Base-by-base conservation (phyloP, 352 stramenopile genomes). In the Phytophthora pluvialis region DNA sequence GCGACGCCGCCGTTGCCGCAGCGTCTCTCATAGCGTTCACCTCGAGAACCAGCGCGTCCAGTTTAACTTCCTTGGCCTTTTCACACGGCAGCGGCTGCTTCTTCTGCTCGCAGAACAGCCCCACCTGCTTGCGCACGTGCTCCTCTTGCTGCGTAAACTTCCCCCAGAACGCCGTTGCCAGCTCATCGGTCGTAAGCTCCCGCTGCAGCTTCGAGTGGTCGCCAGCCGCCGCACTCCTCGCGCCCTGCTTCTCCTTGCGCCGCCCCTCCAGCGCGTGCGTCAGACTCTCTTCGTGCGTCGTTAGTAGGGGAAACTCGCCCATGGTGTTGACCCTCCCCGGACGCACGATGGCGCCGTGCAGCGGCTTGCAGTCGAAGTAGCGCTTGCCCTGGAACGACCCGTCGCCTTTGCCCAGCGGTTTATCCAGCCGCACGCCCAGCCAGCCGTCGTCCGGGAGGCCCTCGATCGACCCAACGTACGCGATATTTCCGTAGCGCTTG, bases 341-440 rank as follows among this genome's bases (percentile, higher is more conserved):
- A 0, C 83, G 77, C 18, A 91, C 82, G 50, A 94, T 91, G 29
- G 83, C 75, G 33, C 85, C 83, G 46, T 92, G 84, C 16, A 90
- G 58, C 5, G 72, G 71, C 11, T 64, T 39, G 36, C 73, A 88
- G 11, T 83, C 72, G 58, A 95, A 95, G 70, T 92, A 91, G n/a
- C 74, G 73, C 36, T 33, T 62, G 48, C 76, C 78, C 11, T 85
- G 59, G 52, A 75, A 64, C 16, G 72, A 66, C 12, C 87, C 85
- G 66, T 95, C 85, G 58, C 89, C 83, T 67, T 88, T 92, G 38
- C 87, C 87, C 28, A 91, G 67, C 29, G 87, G 77, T 48, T 91
- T 77, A 56, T 95, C 87, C 48, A 95, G 70, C 1, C 77, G 73
- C 50, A 95, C 75, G 33, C 87, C 85, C 48, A 92, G 66, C 85